Base-by-base conservation (phyloP, 345 rosid genomes). In the Pseudoturritis turrita region DNA sequence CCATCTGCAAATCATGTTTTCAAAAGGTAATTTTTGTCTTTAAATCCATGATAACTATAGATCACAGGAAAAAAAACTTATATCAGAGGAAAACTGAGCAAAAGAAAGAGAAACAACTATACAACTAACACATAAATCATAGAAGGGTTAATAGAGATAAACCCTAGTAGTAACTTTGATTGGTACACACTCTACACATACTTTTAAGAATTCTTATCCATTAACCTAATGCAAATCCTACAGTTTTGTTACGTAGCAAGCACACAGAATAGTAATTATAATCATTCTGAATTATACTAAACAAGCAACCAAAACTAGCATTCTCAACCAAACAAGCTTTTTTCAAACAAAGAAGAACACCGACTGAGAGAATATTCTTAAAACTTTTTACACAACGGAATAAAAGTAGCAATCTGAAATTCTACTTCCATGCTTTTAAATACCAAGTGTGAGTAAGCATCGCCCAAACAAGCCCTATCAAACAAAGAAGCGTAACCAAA, bases 1-100 rank as follows among this genome's bases (percentile, higher is more conserved):
- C 91, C 88, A 84, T 83, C 97, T 88, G 81, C 62, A 36, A 10
- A 36, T 36, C 14, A n/a, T 28, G 26, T 23, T 3, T 44, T 25
- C 15, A 12, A 23, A 51, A 12, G 10, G 5, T 23, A 51, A 49
- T 49, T 51, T 10, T n/a, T 49, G 29, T 21, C 28, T 18, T 51
- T 10, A 21, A 51, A 51, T 10, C 4, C 13, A 21, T 50, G 29
- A 22, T 22, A 31, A 50, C 26, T 5, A 22, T 22, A 17, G 1
- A 45, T 46, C 19, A 51, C 56, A 51, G 31, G 22, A 22, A 46
- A n/a, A 15, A 47, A 5, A 15, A 44, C 11, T 44, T 44, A 10
- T 44, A 15, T 6, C 40, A 10, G 13, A 11, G 40, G 37, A 11
- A 33, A 33, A 33, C n/a, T 8, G 10, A 33, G 37, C 37, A 33